Conservation (phyloP, 495 filamentous ascomycete species). For the Collariella sp. region DNA sequence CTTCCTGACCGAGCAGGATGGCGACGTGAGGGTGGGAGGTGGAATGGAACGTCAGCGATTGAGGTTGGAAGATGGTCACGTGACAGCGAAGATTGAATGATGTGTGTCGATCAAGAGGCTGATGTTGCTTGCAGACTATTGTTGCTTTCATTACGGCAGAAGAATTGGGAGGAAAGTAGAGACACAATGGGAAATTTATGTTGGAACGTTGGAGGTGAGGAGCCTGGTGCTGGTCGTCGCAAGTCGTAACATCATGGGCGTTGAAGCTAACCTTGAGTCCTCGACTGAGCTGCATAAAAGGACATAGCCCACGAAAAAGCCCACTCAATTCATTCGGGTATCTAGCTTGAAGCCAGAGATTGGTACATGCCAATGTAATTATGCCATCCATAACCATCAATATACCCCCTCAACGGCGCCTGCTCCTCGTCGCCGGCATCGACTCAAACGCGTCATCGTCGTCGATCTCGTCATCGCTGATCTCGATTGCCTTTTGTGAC, state of each 20-base stretch:
- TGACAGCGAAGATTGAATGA: background rate
- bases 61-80: background rate
- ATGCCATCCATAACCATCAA: background rate
- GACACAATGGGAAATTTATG: no score
- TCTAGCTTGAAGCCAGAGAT: background rate
- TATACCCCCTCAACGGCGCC: constrained; percentile 7
- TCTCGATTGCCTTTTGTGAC: constrained; percentile 41
- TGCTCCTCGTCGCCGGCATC: constrained; percentile 30
- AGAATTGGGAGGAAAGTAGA: no score
- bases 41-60: no score
- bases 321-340: background rate
- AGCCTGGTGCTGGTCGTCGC: no score
- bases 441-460: constrained; percentile 76
- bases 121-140: no score
- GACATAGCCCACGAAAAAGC: no score
- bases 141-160: no score
- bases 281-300: no score
- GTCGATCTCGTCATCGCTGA: constrained; percentile 69
- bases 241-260: no score
- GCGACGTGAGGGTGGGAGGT: background rate
- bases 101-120: no score
- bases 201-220: no score
- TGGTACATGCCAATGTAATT: background rate
- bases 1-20: background rate
- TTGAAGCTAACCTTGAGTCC: no score